Base-by-base conservation (phyloP, 352 stramenopile species). In the Hyphochytrium catenoides region DNA sequence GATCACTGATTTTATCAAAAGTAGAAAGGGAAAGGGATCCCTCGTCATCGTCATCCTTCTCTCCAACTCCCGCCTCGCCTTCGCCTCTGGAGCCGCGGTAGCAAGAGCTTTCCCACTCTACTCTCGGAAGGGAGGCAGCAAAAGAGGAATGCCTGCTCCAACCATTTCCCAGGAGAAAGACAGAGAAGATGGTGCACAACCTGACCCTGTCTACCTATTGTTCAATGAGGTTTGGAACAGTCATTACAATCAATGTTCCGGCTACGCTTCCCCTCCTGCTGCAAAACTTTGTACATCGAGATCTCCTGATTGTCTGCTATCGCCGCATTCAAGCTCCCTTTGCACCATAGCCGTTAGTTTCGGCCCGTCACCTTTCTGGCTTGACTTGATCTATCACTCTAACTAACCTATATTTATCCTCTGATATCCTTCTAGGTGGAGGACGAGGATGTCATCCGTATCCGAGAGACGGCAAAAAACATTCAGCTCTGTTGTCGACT, bases 401-500 rank as follows among this genome's bases (percentile, higher is more conserved):
- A n/a, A n/a, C n/a, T n/a, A n/a, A n/a, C n/a, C n/a, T n/a, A n/a
- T n/a, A n/a, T n/a, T n/a, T n/a, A n/a, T n/a, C n/a, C n/a, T n/a
- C n/a, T n/a, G n/a, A n/a, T n/a, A n/a, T n/a, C n/a, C n/a, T n/a
- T n/a, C 12, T n/a, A 18, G 4, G 25, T 74, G 7, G 42, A 31
- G 0, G 17, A n/a, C 2, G 38, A 44, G 6, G 41, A 72, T 33
- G 31, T 54, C 7, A 43, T 41, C 34, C 47, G 66, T 4, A 28
- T 59, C 48, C 50, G 72, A 47, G 56, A 58, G 33, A 76, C 71
- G 29, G 60, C 69, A 3, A 53, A 85, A 25, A 70, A 50, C 21
- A 83, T 93, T 21, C 71, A 82, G 43, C 47, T 93, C 8, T 67
- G 69, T 7, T 56, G 61, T 40, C 57, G 69, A 22, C 61, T 95